Evolutionary conservation across 2,329 filamentous ascomycete genomes (phyloP), one percentile per base, ranked within the genome.

Genomic region (Nannizziopsis barbatae): DNA sequence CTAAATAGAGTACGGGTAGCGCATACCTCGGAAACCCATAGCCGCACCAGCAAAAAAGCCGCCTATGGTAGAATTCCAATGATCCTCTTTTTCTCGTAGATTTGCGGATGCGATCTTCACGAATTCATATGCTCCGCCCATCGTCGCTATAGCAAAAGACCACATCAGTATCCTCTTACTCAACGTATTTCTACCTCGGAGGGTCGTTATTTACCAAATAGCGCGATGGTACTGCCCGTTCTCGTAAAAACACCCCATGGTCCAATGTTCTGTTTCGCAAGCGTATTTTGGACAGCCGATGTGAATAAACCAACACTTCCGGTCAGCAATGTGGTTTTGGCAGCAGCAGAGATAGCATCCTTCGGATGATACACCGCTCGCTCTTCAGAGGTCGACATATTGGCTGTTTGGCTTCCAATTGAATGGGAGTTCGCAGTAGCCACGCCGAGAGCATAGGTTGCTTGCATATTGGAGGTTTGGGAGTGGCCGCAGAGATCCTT

Each of bases 251-350:
- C 76, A 57, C 85, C 84, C 72, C 83, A 79, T 53, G 81, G 76
- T 58, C 88, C 86, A 56, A 92, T 74, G 67, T 95, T 95, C 64
- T 79, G 76, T 72, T 81, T 88, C 48, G 82, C 76, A 58, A 95
- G 76, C 51, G 88, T 86, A 73, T 94, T 96, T 72, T 89, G 85
- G 56, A 94, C 75, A 48, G 84, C 82, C 44, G 86, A 83, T 52
- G 84, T 65, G 66, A 87, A 75, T 62, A 84, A 70, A 59, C 88
- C 88, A 52, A 77, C 76, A 51, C 72, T 71, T 60, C 80, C 80
- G 52, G 82, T 81, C 58, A 86, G 68, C 55, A 81, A 60, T 36
- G 76, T 77, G 53, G 80, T 79, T 64, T 78, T 80, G 62, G 82
- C 70, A 44, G 82, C 76, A 54, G 76, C 74, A 56, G 76, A 75